Conservation (phyloP, 75 land plant genomes). For the Cunninghamia lanceolata region DNA sequence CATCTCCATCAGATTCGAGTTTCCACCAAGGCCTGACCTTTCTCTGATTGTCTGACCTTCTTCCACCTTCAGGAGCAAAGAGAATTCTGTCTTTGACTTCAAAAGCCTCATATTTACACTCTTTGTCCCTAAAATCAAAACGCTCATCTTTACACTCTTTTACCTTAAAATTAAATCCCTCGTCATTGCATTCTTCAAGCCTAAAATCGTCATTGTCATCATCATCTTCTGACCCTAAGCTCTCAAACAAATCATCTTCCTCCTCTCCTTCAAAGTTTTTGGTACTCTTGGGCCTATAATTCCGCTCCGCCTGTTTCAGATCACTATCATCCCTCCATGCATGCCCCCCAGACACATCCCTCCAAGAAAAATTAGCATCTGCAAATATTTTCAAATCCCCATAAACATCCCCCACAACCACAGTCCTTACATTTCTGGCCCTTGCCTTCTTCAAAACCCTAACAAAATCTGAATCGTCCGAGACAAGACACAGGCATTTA, state of each 20-base stretch:
- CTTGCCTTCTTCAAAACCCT: constrained; percentile 60
- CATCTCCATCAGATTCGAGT: constrained; percentile 19
- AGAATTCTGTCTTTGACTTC: neutral
- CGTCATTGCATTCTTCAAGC: neutral
- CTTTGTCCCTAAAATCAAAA: neutral
- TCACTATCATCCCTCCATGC: constrained; percentile 61
- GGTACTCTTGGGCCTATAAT: constrained; percentile 11
- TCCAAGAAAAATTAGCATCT: constrained; percentile 70
- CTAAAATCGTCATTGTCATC: constrained; percentile 6
- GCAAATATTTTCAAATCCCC: constrained; percentile 53
- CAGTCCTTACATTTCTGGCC: constrained; percentile 54
- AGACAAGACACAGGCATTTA: constrained; percentile 68
- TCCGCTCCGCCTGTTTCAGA: constrained; percentile 46
- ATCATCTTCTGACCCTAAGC: constrained; percentile 2
- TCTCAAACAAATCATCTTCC: constrained; percentile 7
- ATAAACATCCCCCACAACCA: constrained; percentile 67
- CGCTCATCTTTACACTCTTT: neutral
- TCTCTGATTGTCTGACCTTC: neutral
- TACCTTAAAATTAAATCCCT: neutral
- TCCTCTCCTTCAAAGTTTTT: constrained; percentile 17
- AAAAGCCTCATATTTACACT: neutral
- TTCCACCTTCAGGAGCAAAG: neutral
- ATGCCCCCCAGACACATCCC: constrained; percentile 59
- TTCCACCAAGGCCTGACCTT: constrained; percentile 47
- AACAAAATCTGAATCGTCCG: constrained; percentile 72